Base-by-base conservation (phyloP, 2,329 filamentous ascomycete species). In the Colletotrichum godetiae region DNA sequence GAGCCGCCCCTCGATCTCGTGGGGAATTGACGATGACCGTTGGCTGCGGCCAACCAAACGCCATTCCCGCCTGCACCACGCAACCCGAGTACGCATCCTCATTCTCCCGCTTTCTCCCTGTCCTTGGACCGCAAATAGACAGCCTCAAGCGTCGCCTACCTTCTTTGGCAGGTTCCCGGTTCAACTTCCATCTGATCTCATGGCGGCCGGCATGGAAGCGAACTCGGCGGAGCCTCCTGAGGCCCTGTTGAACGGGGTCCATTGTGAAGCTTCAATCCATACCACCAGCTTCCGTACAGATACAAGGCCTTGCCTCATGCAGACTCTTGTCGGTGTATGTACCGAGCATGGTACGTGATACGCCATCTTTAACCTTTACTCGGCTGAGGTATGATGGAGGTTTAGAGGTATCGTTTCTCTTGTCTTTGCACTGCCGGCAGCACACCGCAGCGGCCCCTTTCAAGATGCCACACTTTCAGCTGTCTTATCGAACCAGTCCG, bases 1-100 rank as follows among this genome's bases (percentile, higher is more conserved):
- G 69, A 49, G 33, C 52, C 65, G 29, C 49, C 69, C 68, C 73
- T 74, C 71, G 73, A 75, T 75, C 73, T 75, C 71, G 70, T 75
- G 73, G 73, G 71, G 71, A 68, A 63, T 70, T 60, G 70, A 29
- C 60, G 46, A 70, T 55, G 59, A 19, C 60, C 35, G 67, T 70
- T 70, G 71, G 67, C 67, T 61, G 60, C 71, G 24, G 67, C 71
- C 60, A 57, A 70, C 71, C 67, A 73, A 61, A 70, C 60, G 71
- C 71, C 60, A 56, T 73, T 70, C 49, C 60, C 70, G 66, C 27
- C 59, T 55, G 35, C 70, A 70, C 46, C 67, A 61, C 70, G 55
- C 60, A 31, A 65, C 42, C 37, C 15, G 33, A 55, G 46, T 31
- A 37, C 61, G 61, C 49, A 62, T 33, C 12, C 13, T 42, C 35